phyloP scores from a whole-genome alignment of 495 filamentous ascomycete species.

The Xylaria curta region DNA sequence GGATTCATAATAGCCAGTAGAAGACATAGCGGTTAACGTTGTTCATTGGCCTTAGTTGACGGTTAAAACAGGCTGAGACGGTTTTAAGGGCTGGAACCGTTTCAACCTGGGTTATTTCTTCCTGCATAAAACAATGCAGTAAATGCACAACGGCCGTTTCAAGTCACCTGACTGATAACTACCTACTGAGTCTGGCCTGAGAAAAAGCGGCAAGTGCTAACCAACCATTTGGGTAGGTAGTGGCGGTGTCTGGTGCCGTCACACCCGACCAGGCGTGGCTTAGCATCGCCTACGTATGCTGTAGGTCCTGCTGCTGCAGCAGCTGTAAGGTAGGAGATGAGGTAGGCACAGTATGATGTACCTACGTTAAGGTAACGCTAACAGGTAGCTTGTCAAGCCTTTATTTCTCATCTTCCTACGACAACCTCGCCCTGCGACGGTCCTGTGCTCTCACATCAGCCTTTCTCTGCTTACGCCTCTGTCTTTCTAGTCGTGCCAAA shows the following conservation, averaged over 20 bases:
- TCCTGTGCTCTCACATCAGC: conserved; percentile 9
- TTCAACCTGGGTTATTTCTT: too few relatives aligned
- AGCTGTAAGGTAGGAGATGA: not conserved
- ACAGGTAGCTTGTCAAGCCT: not conserved
- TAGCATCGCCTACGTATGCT: conserved; percentile 20
- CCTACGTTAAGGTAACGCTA: not conserved
- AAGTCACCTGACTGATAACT: too few relatives aligned
- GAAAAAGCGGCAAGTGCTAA: too few relatives aligned
- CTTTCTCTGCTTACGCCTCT: conserved; percentile 16
- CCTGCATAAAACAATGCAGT: too few relatives aligned
- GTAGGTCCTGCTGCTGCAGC: not conserved
- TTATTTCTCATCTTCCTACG: conserved; percentile 15
- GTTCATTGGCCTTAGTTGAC: too few relatives aligned
- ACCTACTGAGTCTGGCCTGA: too few relatives aligned
- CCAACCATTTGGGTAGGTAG: not conserved
- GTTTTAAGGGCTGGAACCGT: too few relatives aligned
- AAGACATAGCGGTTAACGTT: too few relatives aligned
- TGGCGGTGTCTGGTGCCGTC: conserved; percentile 29
- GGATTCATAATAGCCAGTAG: too few relatives aligned
- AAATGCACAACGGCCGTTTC: too few relatives aligned
- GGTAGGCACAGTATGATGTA: not conserved
- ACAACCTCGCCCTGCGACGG: not conserved
- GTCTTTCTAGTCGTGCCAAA: not conserved
- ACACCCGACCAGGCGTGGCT: conserved; percentile 33
- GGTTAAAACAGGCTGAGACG: too few relatives aligned